Evolutionary conservation across 306 rosid genomes (phyloP).

Genomic region (Senna tora): DNA sequence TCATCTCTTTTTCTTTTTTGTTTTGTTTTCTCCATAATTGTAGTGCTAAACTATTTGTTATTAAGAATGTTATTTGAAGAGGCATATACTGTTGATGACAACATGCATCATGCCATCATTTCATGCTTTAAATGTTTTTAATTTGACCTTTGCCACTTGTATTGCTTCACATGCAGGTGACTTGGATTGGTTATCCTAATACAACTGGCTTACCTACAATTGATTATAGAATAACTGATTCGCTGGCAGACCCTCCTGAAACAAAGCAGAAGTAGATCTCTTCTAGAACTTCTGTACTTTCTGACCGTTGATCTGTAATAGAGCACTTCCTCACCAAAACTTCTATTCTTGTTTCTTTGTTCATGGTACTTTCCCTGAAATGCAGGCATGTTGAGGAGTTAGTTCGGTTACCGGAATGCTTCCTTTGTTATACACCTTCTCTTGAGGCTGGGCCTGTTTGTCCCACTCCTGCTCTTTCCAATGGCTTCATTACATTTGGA

Average conservation of each 20-base stretch:
- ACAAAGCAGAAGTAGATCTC: slow-evolving; percentile 84
- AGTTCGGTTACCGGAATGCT: slow-evolving; percentile 82
- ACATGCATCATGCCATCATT: slow-evolving; percentile 12
- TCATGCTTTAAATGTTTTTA: slow-evolving; percentile 18
- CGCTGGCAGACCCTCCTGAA: slow-evolving; percentile 85
- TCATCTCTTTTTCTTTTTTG: slow-evolving; percentile 4
- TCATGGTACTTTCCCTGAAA: slow-evolving; percentile 29
- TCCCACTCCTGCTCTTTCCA: slow-evolving; percentile 92
- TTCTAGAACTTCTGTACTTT: slow-evolving; percentile 37
- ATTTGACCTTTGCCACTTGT: slow-evolving; percentile 27
- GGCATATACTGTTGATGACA: slow-evolving; percentile 12
- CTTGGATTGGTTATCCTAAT: slow-evolving; percentile 99
- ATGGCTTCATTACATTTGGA: slow-evolving; percentile 95
- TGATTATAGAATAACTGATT: slow-evolving; percentile 94
- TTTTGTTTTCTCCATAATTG: neutral
- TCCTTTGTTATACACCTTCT: slow-evolving; percentile 97
- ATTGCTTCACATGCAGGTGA: slow-evolving; percentile 65
- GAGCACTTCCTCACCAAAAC: slow-evolving; percentile 23
- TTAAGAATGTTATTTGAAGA: slow-evolving; percentile 6
- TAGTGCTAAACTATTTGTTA: slow-evolving; percentile 25
- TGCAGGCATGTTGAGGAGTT: slow-evolving; percentile 92
- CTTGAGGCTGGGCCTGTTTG: slow-evolving; percentile 91
- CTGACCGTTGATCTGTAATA: slow-evolving; percentile 37
- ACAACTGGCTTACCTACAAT: slow-evolving; percentile 96
- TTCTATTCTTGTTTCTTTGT: slow-evolving; percentile 21